A percentile compares a stretch with the other conserved stretches of the same genome.
Evolutionary conservation across 495 filamentous ascomycete species (phyloP).

Genomic region (Cercophora scortea): DNA sequence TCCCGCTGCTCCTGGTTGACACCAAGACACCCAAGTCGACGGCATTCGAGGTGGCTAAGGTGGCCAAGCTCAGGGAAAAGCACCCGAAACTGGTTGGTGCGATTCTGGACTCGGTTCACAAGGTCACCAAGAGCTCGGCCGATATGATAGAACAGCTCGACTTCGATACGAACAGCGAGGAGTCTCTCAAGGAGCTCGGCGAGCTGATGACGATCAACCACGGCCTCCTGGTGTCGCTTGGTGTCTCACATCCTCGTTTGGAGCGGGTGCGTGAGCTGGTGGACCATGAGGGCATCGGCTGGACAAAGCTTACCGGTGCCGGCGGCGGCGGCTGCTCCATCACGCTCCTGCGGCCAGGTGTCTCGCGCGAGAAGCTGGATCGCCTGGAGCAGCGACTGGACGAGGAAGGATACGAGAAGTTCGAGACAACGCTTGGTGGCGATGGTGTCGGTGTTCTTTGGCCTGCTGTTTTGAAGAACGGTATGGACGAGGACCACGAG

Average conservation of each 20-base stretch:
- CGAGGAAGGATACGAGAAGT: conserved; percentile 71
- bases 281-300: conserved; percentile 82
- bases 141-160: conserved; percentile 56
- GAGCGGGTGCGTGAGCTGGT: conserved; percentile 90
- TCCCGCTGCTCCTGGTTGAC: conserved; percentile 84
- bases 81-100: conserved; percentile 66
- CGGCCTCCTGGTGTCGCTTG: conserved; percentile 76
- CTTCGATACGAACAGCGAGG: conserved; percentile 51
- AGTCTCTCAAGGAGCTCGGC: conserved; percentile 60
- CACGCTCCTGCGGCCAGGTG: conserved; percentile 65
- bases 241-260: conserved; percentile 87
- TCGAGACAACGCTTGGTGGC: conserved; percentile 80
- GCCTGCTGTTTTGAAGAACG: conserved; percentile 77
- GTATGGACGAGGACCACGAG: conserved; percentile 55
- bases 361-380: conserved; percentile 40
- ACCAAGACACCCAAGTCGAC: conserved; percentile 80
- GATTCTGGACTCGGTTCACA: conserved; percentile 76
- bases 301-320: conserved; percentile 94
- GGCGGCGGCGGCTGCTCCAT: conserved; percentile 95
- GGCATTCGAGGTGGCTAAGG: conserved; percentile 75
- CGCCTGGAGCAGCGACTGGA: conserved; percentile 60
- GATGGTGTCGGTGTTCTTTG: conserved; percentile 89
- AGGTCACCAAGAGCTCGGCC: conserved; percentile 67
- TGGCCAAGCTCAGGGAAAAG: conserved; percentile 56
- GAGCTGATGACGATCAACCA: conserved; percentile 90